A percentile compares a stretch with the other conserved stretches of the same genome.
Evolutionary conservation across 192 early-diverging fungal genomes (phyloP).

Genomic region (Coemansia umbellata): DNA sequence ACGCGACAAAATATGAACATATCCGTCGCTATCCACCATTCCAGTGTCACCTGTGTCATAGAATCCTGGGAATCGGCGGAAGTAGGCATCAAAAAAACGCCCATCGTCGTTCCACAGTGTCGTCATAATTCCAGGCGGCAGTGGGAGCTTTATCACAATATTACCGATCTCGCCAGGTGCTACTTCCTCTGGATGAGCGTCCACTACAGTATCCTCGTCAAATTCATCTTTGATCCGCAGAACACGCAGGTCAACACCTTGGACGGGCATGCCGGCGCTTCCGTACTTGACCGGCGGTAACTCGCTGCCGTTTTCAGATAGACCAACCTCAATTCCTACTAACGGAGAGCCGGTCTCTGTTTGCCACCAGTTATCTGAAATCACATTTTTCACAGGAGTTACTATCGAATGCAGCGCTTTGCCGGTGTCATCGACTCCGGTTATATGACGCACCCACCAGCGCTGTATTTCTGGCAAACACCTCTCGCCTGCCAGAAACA

Average conservation of each 20-base stretch:
- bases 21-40: constrained; percentile 70
- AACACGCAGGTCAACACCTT: constrained; percentile 71
- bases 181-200: constrained; percentile 37
- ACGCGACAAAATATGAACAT: constrained; percentile 68
- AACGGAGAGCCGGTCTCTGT: constrained; percentile 77
- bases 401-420: constrained; percentile 3
- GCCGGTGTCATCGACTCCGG: constrained; percentile 21
- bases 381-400: constrained; percentile 36
- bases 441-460: constrained; percentile 48
- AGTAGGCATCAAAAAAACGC: constrained; percentile 72
- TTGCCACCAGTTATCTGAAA: constrained; percentile 78
- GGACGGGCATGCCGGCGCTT: constrained; percentile 70
- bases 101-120: constrained; percentile 76
- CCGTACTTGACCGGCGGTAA: constrained; percentile 48
- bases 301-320: constrained; percentile 31
- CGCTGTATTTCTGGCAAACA: constrained; percentile 73
- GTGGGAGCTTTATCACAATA: constrained; percentile 71
- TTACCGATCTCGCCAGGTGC: constrained; percentile 65
- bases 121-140: constrained; percentile 72
- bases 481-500: constrained; percentile 81
- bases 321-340: constrained; percentile 56
- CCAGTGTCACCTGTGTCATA: constrained; percentile 83
- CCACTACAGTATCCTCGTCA: constrained; percentile 33
- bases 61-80: constrained; percentile 73
- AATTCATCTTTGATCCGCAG: constrained; percentile 54